A percentile compares a stretch with the other conserved stretches of the same genome.
Conservation (phyloP, 495 filamentous ascomycete species). For the Penicillium tannophilum region DNA sequence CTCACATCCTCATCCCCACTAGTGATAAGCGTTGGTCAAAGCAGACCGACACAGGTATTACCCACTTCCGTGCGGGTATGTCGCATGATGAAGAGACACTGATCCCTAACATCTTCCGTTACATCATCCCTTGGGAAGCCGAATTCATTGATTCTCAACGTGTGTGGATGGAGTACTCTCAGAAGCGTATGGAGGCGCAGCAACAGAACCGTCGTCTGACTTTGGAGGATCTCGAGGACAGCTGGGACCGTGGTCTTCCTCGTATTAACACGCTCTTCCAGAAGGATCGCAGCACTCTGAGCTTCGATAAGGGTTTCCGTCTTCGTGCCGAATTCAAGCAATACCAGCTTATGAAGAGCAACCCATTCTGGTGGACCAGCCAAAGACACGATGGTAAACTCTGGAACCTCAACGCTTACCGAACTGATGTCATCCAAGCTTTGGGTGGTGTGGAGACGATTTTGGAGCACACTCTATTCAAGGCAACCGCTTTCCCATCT, state of each 20-base stretch:
- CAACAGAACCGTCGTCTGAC: constrained; percentile 96
- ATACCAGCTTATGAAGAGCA: constrained; percentile 99
- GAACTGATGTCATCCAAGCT: constrained; percentile 98
- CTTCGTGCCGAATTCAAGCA: constrained; percentile 96
- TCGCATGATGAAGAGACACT: constrained; percentile 97
- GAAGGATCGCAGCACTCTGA: constrained; percentile 95
- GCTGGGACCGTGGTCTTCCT: constrained; percentile 97
- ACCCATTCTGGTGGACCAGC: constrained; percentile 99
- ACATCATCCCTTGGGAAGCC: constrained; percentile 99
- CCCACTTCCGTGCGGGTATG: constrained; percentile 98
- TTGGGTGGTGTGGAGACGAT: constrained; percentile 99
- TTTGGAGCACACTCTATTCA: constrained; percentile 97
- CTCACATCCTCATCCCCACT: constrained; percentile 96
- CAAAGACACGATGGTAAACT: constrained; percentile 97
- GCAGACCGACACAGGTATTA: constrained; percentile 96
- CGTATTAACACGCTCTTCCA: constrained; percentile 99
- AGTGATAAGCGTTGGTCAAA: constrained; percentile 98
- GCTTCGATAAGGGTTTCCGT: constrained; percentile 98
- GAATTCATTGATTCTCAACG: constrained; percentile 99
- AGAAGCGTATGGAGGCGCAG: constrained; percentile 95
- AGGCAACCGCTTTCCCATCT: constrained; percentile 96
- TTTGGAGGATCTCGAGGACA: constrained; percentile 96
- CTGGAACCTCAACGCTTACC: constrained; percentile 98
- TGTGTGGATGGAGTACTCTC: constrained; percentile 99
- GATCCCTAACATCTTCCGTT: constrained; percentile 99